Evolutionary conservation across 768 basidiomycete species (phyloP).

Genomic region (Amylocystis lapponica): DNA sequence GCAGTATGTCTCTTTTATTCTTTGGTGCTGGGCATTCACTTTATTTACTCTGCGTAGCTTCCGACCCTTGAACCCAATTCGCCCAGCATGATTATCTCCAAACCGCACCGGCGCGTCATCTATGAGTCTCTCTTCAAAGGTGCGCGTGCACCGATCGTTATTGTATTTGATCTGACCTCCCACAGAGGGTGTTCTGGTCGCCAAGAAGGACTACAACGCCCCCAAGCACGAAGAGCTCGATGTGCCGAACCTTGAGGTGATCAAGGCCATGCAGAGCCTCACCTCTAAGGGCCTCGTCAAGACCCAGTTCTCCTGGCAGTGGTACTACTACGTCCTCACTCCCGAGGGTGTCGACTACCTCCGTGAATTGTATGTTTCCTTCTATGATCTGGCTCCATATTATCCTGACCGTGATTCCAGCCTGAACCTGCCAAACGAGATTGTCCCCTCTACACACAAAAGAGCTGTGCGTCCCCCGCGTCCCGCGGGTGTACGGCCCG

Average conservation of each 20-base stretch:
- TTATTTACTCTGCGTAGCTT: conserved; percentile 17
- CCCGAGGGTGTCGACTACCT: conserved; percentile 97
- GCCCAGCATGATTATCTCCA: conserved; percentile 91
- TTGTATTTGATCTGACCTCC: not conserved
- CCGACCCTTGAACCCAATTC: conserved; percentile 23
- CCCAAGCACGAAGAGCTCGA: conserved; percentile 90
- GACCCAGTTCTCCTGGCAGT: conserved; percentile 99
- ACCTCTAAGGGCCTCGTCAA: conserved; percentile 84
- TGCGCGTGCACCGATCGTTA: conserved; percentile 31
- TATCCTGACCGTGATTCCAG: conserved; percentile 37
- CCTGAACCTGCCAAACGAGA: conserved; percentile 92
- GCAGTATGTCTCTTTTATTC: conserved; percentile 27
- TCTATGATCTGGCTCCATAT: not conserved
- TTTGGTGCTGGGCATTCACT: not conserved
- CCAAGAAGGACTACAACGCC: conserved; percentile 98
- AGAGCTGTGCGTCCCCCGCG: conserved; percentile 87
- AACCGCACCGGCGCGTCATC: conserved; percentile 90
- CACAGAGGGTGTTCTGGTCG: conserved; percentile 98
- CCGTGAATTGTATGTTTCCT: conserved; percentile 67
- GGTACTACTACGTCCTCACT: conserved; percentile 97
- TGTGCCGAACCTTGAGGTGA: conserved; percentile 61
- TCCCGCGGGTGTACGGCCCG: conserved; percentile 67
- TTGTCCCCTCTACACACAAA: conserved; percentile 97
- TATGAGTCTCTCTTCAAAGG: conserved; percentile 99
- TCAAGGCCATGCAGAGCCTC: conserved; percentile 66